Conservation (phyloP, 2,329 filamentous ascomycete genomes). For the Didymellaceae sp. region DNA sequence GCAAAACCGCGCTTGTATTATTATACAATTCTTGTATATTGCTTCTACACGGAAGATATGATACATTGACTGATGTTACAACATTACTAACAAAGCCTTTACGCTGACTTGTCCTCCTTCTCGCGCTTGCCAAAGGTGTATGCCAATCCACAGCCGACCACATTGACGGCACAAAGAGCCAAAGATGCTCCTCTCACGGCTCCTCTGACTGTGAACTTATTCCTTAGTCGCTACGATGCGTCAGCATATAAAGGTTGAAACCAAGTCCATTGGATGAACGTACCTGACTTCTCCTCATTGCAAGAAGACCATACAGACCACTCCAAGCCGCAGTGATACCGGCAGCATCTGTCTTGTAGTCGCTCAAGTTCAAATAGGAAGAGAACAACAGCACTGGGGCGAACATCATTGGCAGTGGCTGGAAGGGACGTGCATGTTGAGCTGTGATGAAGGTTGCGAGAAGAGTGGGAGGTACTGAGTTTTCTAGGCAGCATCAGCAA, state of each 20-base stretch:
- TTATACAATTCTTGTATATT: background rate
- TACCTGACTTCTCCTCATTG: constrained; percentile 62
- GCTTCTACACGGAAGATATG: constrained; percentile 1
- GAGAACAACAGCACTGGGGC: constrained; percentile 70
- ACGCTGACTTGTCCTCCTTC: constrained; percentile 35
- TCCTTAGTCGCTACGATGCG: constrained; percentile 46
- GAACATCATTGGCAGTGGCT: constrained; percentile 70
- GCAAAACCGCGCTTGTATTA: too few species aligned
- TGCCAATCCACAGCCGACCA: constrained; percentile 58
- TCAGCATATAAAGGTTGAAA: background rate
- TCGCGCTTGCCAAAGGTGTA: constrained; percentile 59
- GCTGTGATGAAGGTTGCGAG: constrained; percentile 71
- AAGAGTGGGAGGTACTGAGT: constrained; percentile 67
- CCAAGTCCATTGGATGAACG: background rate
- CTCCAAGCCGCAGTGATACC: constrained; percentile 71
- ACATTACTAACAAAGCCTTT: background rate
- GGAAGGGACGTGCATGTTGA: constrained; percentile 71
- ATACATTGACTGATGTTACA: constrained; percentile 9
- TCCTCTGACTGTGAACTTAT: constrained; percentile 59
- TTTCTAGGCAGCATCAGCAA: constrained; percentile 56
- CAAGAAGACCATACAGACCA: constrained; percentile 68
- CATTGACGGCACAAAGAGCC: constrained; percentile 58
- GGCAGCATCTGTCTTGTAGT: constrained; percentile 68
- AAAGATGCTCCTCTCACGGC: constrained; percentile 60
- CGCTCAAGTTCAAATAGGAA: constrained; percentile 68